Conservation (phyloP, 257 asterid species). For the Solanum sitiens region DNA sequence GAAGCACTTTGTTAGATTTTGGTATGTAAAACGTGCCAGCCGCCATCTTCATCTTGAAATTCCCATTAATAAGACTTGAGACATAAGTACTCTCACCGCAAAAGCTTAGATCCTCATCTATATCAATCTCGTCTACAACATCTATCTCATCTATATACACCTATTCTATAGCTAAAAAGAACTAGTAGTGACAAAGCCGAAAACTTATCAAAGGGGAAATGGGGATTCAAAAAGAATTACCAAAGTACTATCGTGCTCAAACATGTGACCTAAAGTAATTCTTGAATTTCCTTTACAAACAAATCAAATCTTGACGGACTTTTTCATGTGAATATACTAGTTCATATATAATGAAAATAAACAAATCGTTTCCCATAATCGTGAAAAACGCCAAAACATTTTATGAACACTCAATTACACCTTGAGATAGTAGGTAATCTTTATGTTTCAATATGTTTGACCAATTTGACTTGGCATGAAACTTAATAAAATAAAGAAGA, state of each 20-base stretch:
- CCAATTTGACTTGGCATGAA: too few species aligned
- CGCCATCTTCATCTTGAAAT: neutral
- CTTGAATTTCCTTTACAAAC: neutral
- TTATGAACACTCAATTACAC: too few species aligned
- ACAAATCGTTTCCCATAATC: too few species aligned
- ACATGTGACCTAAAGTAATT: neutral
- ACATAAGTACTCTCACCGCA: neutral
- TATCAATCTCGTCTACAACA: neutral
- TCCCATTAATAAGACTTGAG: neutral
- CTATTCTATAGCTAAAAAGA: neutral
- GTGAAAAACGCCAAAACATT: too few species aligned
- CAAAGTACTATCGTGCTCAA: too few species aligned
- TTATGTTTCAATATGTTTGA: neutral
- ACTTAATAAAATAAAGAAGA: too few species aligned
- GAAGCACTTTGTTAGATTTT: neutral
- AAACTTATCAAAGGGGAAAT: neutral
- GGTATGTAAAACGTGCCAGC: constrained; percentile 8
- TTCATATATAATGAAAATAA: too few species aligned
- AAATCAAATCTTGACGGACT: too few species aligned
- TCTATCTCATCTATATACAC: neutral
- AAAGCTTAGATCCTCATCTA: neutral
- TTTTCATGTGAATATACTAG: neutral
- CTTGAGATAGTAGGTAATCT: too few species aligned
- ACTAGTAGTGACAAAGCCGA: neutral
- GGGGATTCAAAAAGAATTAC: neutral